phyloP scores from a whole-genome alignment of 1,139 yeast genomes.

The Yamadazyma atmosphaerica region DNA sequence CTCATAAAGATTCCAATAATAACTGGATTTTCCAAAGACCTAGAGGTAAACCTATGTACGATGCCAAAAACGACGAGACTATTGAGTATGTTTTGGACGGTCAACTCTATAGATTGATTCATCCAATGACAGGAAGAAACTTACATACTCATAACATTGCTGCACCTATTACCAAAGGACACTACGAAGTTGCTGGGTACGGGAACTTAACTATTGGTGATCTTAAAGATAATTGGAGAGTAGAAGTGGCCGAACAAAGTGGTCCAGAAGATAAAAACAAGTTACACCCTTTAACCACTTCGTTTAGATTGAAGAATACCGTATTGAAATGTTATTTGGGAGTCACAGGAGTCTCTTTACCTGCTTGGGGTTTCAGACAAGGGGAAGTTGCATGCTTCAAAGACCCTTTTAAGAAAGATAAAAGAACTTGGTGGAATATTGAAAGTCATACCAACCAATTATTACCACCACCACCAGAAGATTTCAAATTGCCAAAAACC shows the following conservation, averaged over 20 bases:
- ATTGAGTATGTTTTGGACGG: conserved; percentile 69
- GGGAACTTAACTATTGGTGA: conserved; percentile 90
- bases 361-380: conserved; percentile 99
- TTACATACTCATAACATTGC: conserved; percentile 82
- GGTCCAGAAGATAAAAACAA: conserved; percentile 65
- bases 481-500: conserved; percentile 79
- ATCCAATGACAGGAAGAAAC: conserved; percentile 81
- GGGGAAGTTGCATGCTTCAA: conserved; percentile 90
- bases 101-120: conserved; percentile 74
- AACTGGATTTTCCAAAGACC: conserved; percentile 84
- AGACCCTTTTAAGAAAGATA: conserved; percentile 77
- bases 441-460: conserved; percentile 79
- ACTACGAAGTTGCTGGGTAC: conserved; percentile 89
- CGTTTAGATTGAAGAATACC: conserved; percentile 73
- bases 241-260: conserved; percentile 80
- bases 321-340: conserved; percentile 81
- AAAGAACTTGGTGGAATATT: conserved; percentile 97
- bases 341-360: conserved; percentile 76
- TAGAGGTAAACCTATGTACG: conserved; percentile 58
- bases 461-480: conserved; percentile 71
- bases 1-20: conserved; percentile 89
- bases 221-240: conserved; percentile 88
- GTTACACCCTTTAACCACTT: conserved; percentile 85
- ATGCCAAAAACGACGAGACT: conserved; percentile 50
- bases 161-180: conserved; percentile 75